Conservation (phyloP, 2,329 filamentous ascomycete genomes). For the Verticillium tricorpus region DNA sequence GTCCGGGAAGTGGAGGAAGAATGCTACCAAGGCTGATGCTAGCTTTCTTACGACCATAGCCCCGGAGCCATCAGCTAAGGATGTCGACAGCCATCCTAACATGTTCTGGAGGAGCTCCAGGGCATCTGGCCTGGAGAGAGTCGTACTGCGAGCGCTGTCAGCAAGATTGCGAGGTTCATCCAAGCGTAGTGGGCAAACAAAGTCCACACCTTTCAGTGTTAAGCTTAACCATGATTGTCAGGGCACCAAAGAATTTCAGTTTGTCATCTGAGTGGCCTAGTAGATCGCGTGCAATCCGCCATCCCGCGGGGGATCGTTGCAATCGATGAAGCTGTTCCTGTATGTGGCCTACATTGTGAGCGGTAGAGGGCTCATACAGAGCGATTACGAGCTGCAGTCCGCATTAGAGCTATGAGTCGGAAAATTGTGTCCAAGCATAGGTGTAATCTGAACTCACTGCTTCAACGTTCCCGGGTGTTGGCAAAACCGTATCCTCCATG, state of each 20-base stretch:
- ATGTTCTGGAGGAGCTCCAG: slow-evolving; percentile 56
- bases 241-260: slow-evolving; percentile 85
- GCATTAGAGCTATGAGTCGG: neutral
- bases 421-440: neutral
- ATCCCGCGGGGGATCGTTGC: slow-evolving; percentile 76
- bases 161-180: neutral
- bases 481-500: slow-evolving; percentile 8
- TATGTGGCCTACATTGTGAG: slow-evolving; percentile 42
- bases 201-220: slow-evolving; percentile 73
- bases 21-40: slow-evolving; percentile 71
- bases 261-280: slow-evolving; percentile 65
- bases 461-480: slow-evolving; percentile 9
- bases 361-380: slow-evolving; percentile 48
- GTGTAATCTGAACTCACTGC: slow-evolving; percentile 5
- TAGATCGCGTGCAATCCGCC: slow-evolving; percentile 77
- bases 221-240: slow-evolving; percentile 91
- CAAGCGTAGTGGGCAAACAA: neutral
- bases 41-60: slow-evolving; percentile 68
- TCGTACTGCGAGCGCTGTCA: slow-evolving; percentile 26
- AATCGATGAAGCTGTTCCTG: slow-evolving; percentile 75
- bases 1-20: slow-evolving; percentile 66
- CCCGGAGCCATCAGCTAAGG: slow-evolving; percentile 46
- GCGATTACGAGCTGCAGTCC: slow-evolving; percentile 39
- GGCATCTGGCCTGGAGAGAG: slow-evolving; percentile 53
- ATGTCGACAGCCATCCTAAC: slow-evolving; percentile 57